Evolutionary conservation across 2,329 filamentous ascomycete species (phyloP).

Genomic region (Dactylellina cionopaga): DNA sequence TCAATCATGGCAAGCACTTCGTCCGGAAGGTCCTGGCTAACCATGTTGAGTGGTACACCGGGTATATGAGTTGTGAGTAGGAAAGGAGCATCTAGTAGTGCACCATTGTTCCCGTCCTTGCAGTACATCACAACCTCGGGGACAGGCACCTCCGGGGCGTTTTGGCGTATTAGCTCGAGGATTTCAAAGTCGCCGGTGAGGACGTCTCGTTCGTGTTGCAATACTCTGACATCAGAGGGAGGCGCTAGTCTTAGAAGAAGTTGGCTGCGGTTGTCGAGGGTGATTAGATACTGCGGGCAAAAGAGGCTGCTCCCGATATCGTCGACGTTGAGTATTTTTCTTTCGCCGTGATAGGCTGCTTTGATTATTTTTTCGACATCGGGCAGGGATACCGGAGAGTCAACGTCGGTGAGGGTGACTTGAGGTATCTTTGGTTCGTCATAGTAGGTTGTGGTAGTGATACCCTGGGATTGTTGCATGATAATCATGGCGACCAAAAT

Average conservation of each 20-base stretch:
- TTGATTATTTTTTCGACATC: conserved; percentile 43
- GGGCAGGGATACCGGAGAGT: conserved; percentile 7
- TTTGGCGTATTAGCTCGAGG: conserved; percentile 51
- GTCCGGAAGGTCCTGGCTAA: conserved; percentile 46
- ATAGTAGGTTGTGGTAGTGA: conserved; percentile 32
- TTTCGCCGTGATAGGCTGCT: conserved; percentile 39
- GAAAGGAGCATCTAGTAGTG: conserved; percentile 54
- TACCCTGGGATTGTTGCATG: conserved; percentile 21
- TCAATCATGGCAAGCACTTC: conserved; percentile 50
- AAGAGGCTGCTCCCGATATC: conserved; percentile 19
- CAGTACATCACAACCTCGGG: conserved; percentile 53
- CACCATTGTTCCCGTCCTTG: conserved; percentile 40
- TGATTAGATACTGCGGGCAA: conserved; percentile 46
- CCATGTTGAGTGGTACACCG: conserved; percentile 50
- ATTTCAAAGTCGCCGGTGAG: conserved; percentile 53
- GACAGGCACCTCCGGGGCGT: conserved; percentile 31
- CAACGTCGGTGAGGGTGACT: conserved; percentile 21
- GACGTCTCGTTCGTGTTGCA: conserved; percentile 54
- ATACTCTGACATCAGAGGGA: conserved; percentile 53
- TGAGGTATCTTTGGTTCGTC: conserved; percentile 13
- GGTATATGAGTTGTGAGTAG: conserved; percentile 55
- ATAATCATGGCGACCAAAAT: conserved; percentile 31
- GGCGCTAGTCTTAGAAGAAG: conserved; percentile 32
- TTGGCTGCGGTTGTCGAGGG: conserved; percentile 37
- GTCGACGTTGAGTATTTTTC: conserved; percentile 14